These are phyloP conservation scores for Hirschioporus abietinus DNA, from an alignment of 768 basidiomycete genomes.

Conservation along the genomic window DNA sequence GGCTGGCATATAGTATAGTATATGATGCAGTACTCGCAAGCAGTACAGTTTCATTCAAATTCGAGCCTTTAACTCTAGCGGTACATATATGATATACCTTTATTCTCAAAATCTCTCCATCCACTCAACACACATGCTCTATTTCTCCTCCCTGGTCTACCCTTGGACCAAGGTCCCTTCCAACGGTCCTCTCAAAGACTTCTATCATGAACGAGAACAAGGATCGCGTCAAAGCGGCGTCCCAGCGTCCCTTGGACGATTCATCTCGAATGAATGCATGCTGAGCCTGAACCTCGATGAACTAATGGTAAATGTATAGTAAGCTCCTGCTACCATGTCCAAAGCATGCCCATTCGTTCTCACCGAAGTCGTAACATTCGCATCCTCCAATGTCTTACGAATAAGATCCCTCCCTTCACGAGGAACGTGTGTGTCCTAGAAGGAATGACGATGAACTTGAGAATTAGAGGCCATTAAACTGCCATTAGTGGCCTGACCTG, in stretches of 20 bases:
- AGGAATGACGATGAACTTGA: not conserved
- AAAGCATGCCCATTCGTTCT: conserved; percentile 21
- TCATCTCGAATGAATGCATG: conserved; percentile 96
- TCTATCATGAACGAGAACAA: conserved; percentile 88
- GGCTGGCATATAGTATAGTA: no score
- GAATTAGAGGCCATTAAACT: not conserved
- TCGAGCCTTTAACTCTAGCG: not conserved
- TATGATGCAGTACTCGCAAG: no score
- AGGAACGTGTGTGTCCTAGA: conserved; percentile 88
- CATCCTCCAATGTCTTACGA: conserved; percentile 76
- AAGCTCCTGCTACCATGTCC: conserved; percentile 6
- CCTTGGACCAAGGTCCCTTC: conserved; percentile 75
- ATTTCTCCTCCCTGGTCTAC: conserved; percentile 38
- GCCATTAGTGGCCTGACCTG: conserved; percentile 46
- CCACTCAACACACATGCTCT: conserved; percentile 71
- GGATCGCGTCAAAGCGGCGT: conserved; percentile 81
- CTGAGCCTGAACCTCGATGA: conserved; percentile 94
- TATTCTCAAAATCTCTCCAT: not conserved
- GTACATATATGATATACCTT: not conserved
- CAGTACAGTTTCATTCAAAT: not conserved
- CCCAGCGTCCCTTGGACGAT: conserved; percentile 90
- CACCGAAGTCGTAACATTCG: conserved; percentile 65
- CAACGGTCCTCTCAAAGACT: conserved; percentile 85
- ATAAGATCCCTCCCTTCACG: conserved; percentile 83
- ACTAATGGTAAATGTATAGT: conserved; percentile 37